A percentile compares a stretch with the other conserved stretches of the same genome.
phyloP scores from a whole-genome alignment of 345 rosid genomes.

The Linum tenue region DNA sequence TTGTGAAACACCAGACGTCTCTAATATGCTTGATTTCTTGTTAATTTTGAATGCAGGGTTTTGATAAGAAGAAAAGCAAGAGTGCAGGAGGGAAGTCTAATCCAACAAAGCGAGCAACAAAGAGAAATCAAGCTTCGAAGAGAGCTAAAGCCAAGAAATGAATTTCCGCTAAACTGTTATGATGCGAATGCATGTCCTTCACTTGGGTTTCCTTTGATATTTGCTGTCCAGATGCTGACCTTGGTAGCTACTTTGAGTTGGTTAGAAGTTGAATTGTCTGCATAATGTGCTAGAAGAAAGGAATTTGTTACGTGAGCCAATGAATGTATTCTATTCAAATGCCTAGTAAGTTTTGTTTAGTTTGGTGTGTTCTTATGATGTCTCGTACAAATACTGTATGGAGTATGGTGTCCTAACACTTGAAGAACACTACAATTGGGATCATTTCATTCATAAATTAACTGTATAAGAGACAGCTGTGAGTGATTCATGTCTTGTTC shows the following conservation, averaged over 20 bases:
- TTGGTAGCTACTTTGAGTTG: not conserved
- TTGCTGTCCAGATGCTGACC: not conserved
- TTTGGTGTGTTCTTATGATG: too few species aligned
- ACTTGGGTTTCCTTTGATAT: too few species aligned
- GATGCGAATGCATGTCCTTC: too few species aligned
- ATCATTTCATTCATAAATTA: not conserved
- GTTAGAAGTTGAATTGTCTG: not conserved
- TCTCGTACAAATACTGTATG: not conserved
- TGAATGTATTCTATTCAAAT: too few species aligned
- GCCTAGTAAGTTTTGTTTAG: not conserved
- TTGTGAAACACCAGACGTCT: not conserved
- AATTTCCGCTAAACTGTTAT: not conserved
- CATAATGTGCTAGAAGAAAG: too few species aligned
- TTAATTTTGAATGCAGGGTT: conserved; percentile 34
- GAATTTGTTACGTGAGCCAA: not conserved
- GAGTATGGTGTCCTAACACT: not conserved
- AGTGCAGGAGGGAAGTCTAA: conserved; percentile 47
- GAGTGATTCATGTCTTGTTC: not conserved
- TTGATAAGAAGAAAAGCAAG: conserved; percentile 47
- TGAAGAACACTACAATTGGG: not conserved
- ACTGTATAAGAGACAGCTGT: not conserved
- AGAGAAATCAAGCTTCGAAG: conserved; percentile 40
- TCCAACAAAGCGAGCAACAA: conserved; percentile 48
- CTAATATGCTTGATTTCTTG: conserved; percentile 6
- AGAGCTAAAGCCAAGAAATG: conserved; percentile 35